A percentile compares a stretch with the other conserved stretches of the same genome.
These are phyloP conservation scores for Coccomyxa sp. DNA, from an alignment of 139 green algal genomes.

Conservation along the genomic window DNA sequence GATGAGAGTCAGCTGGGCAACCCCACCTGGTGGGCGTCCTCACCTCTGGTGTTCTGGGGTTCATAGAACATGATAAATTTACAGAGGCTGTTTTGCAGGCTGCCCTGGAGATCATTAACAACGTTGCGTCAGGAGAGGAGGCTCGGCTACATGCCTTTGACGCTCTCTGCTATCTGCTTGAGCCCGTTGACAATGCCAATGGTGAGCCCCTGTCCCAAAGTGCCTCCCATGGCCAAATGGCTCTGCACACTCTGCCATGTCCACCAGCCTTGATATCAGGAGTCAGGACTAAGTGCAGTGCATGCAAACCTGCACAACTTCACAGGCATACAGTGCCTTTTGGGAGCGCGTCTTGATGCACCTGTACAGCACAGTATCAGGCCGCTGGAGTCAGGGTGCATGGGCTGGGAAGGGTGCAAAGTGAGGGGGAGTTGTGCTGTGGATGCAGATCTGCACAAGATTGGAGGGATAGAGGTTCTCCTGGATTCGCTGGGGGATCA, in stretches of 20 bases:
- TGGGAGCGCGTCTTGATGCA: not conserved
- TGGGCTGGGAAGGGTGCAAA: not conserved
- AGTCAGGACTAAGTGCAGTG: not conserved
- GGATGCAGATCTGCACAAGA: constrained; percentile 60
- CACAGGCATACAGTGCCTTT: not conserved
- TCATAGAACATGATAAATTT: too few species aligned
- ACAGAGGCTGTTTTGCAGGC: not conserved
- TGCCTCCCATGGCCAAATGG: not conserved
- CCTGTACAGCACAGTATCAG: not conserved
- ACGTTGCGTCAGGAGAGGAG: constrained; percentile 5
- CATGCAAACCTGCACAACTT: not conserved
- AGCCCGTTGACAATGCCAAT: constrained; percentile 83
- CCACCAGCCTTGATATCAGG: too few species aligned
- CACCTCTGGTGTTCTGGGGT: too few species aligned
- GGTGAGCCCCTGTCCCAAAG: constrained; percentile 27
- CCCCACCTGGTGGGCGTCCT: not conserved
- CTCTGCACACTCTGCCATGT: not conserved
- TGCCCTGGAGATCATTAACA: constrained; percentile 10
- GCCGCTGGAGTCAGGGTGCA: not conserved
- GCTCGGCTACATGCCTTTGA: constrained; percentile 35
- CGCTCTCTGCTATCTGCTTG: constrained; percentile 63
- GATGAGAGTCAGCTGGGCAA: not conserved
- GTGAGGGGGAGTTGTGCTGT: not conserved
- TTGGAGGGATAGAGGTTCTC: constrained; percentile 61
- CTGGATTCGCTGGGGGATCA: constrained; percentile 27